Evolutionary conservation across 805 yeast species (phyloP).

Genomic region (Pichia manshurica): DNA sequence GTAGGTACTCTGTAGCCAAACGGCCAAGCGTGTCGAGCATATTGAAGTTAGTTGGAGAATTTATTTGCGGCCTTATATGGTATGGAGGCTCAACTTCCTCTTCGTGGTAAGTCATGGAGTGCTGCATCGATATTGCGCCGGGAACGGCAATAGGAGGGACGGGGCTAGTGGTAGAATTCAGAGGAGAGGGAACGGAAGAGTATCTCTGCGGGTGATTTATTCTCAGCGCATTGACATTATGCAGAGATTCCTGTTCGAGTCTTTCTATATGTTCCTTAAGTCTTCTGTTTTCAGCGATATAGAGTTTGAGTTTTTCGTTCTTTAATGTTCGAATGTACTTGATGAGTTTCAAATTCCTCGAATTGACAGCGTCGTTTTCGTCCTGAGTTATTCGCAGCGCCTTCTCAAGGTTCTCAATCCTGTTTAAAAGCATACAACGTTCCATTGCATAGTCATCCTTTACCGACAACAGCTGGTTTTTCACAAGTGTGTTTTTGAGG

Average conservation of each 20-base stretch:
- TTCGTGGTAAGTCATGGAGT: background rate
- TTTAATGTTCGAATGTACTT: conserved; percentile 28
- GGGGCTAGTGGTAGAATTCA: background rate
- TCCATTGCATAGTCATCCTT: conserved; percentile 29
- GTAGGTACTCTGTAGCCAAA: conserved; percentile 31
- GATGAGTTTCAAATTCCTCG: conserved; percentile 30
- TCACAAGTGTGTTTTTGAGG: conserved; percentile 28
- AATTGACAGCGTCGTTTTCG: conserved; percentile 28
- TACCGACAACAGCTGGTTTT: conserved; percentile 24
- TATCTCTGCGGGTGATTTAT: background rate
- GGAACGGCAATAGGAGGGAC: background rate
- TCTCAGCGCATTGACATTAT: conserved; percentile 1
- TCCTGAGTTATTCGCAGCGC: conserved; percentile 22
- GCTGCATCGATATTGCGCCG: background rate
- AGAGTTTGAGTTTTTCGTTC: conserved; percentile 24
- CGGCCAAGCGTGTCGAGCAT: conserved; percentile 33
- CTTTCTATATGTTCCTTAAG: conserved; percentile 22
- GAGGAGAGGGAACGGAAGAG: background rate
- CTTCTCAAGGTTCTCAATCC: conserved; percentile 25
- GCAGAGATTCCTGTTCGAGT: background rate
- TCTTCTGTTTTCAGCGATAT: conserved; percentile 25
- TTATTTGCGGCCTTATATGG: background rate
- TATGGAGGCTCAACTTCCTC: background rate
- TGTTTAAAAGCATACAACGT: conserved; percentile 25
- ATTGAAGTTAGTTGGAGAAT: conserved; percentile 12